phyloP scores from a whole-genome alignment of 2,329 filamentous ascomycete genomes.

The Phyllosticta paracitricarpa region DNA sequence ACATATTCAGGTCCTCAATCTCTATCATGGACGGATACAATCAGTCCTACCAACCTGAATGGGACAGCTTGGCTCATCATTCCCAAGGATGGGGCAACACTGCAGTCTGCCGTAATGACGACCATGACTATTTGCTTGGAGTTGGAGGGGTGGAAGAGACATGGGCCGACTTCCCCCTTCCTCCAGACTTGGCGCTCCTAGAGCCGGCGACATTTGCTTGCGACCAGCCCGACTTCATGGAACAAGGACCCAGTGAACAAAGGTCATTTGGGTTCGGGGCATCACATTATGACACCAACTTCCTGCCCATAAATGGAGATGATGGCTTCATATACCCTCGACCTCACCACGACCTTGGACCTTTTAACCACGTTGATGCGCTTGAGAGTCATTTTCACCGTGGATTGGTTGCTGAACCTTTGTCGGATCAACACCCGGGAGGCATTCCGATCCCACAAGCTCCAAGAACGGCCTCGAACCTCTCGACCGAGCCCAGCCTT shows the following conservation, averaged over 20 bases:
- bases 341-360: neutral
- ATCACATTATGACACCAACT: neutral
- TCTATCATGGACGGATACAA: neutral
- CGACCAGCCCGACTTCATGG: neutral
- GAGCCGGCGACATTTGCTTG: too few relatives aligned
- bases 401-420: neutral
- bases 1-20: neutral
- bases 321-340: neutral
- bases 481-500: slow-evolving; percentile 5
- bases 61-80: neutral
- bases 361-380: neutral
- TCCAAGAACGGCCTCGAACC: neutral
- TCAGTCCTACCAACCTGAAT: neutral
- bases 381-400: neutral
- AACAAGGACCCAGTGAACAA: neutral
- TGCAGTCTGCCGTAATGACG: neutral
- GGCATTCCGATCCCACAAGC: slow-evolving; percentile 7
- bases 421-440: neutral
- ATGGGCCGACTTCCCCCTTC: neutral
- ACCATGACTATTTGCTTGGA: neutral
- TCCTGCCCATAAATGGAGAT: neutral
- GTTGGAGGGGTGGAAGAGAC: neutral
- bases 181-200: neutral
- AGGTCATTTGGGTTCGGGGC: neutral
- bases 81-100: neutral